Evolutionary conservation across 805 yeast species (phyloP), one percentile per base, ranked within the genome.

Genomic region (Candida peoriensis): DNA sequence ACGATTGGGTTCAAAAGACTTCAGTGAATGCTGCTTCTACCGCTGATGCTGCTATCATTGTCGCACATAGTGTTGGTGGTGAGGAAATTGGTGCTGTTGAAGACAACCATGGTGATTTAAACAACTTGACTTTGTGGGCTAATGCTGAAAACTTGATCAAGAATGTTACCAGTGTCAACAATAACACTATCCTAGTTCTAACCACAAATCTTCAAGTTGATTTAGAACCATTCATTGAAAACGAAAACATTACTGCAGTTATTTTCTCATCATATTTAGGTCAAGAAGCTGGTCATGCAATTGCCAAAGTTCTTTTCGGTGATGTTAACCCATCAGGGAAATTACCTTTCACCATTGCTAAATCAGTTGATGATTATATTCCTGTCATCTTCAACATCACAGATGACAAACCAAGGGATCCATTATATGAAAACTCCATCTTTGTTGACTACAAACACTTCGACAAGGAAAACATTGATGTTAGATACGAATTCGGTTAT

Each of bases 291-390:
- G 82, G 81, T 8, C 59, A 64, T 36, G 78, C 80, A 2, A 46
- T 76, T 14, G 74, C 77, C 5, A 74, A 72, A 28, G 64, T 75
- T 1, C 44, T 76, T 19, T 76, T 70, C 50, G 82, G 82, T 1
- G 76, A 70, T 27, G 62, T 55, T 15, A 68, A 68, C 39, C 81
- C 82, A 8, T 70, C 78, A 10, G 82, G 81, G 9, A 65, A 65
- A 37, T 60, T 76, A 24, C 81, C 82, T 4, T 75, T 75, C 48
- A 74, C 82, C 8, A 63, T 76, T 37, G 78, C 81, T 17, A 70
- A 62, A 43, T 64, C 70, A 41, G 58, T 57, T 33, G 43, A 37
- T 36, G 74, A 50, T 47, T 65, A 74, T 43, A 66, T 68, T 14
- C 71, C 74, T 19, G 47, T 71, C 7, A 43, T 69, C 24, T 61